Evolutionary conservation across 345 rosid genomes (phyloP), one percentile per base, ranked within the genome.

Genomic region (Reutealis trisperma): DNA sequence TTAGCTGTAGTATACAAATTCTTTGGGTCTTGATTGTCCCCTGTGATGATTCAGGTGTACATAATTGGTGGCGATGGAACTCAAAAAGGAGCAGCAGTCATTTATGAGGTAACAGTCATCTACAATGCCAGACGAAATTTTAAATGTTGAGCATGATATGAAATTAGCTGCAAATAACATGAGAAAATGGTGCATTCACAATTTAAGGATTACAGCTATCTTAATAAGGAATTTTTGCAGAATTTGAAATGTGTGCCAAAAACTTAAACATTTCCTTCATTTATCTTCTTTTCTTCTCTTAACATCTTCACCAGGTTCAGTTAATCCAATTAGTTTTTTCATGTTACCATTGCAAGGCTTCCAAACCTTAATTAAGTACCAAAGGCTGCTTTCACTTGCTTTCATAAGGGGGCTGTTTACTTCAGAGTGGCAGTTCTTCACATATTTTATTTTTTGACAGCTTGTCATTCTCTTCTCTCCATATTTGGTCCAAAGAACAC

Each of bases 21-120:
- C 61, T 19, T 0, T 65, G 32, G 58, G 54, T 63, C 75, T 74
- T 72, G 34, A 60, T 73, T 73, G 24, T 63, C 15, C 62, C 70
- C 63, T 54, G 70, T 76, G 42, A 32, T 72, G 79, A 59, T 79
- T 51, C 79, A 92, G 97, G 97, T 90, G 66, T 92, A 89, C 78
- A 88, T 92, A 74, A 89, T 90, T 77, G 97, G 97, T 75, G 97
- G 97, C 59, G 97, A 92, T 86, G 97, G 97, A 83, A 88, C 92
- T 75, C 97, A 86, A 82, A 92, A 80, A 75, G 97, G 92, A 84
- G 93, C 92, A 44, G 84, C 86, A 70, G 85, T 85, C 44, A 85
- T 92, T 59, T 92, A 81, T 62, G 88, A 92, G 92, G 97, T 94
- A 81, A 73, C 19, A 32, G 59, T 15, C 68, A 9, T 37, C 7